phyloP scores from a whole-genome alignment of 371 early-diverging fungal species.

The Mucor sp. region DNA sequence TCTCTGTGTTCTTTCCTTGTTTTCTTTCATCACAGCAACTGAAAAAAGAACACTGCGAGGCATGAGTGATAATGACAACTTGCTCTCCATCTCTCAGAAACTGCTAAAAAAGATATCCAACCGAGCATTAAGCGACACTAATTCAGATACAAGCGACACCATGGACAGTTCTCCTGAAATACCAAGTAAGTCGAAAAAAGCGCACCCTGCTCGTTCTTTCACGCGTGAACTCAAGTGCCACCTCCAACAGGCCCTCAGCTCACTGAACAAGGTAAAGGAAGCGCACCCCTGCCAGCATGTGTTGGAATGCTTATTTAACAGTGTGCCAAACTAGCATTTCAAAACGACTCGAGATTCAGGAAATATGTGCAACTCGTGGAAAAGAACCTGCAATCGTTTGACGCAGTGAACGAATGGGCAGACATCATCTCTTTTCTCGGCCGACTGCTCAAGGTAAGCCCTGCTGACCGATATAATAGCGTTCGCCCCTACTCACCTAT shows the following conservation, averaged over 20 bases:
- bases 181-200: conserved; percentile 11
- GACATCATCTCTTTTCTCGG: conserved; percentile 93
- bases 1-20: background rate
- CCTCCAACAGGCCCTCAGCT: conserved; percentile 4
- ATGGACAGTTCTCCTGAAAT: conserved; percentile 26
- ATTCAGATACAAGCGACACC: conserved; percentile 1
- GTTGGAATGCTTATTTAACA: background rate
- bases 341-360: conserved; percentile 75
- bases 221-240: background rate
- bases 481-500: too few relatives aligned
- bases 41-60: background rate
- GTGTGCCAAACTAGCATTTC: conserved; percentile 8
- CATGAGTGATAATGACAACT: conserved; percentile 28
- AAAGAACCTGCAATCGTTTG: conserved; percentile 86
- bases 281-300: background rate
- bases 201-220: too few relatives aligned
- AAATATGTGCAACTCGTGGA: conserved; percentile 85
- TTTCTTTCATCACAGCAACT: background rate
- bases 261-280: conserved; percentile 17
- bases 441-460: conserved; percentile 74
- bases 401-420: conserved; percentile 94
- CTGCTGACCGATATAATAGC: background rate
- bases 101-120: conserved; percentile 31
- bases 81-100: conserved; percentile 33
- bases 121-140: conserved; percentile 17